A percentile compares a stretch with the other conserved stretches of the same genome.
Evolutionary conservation across 1,139 yeast species (phyloP).

Genomic region (Yamadazyma trypodendri): DNA sequence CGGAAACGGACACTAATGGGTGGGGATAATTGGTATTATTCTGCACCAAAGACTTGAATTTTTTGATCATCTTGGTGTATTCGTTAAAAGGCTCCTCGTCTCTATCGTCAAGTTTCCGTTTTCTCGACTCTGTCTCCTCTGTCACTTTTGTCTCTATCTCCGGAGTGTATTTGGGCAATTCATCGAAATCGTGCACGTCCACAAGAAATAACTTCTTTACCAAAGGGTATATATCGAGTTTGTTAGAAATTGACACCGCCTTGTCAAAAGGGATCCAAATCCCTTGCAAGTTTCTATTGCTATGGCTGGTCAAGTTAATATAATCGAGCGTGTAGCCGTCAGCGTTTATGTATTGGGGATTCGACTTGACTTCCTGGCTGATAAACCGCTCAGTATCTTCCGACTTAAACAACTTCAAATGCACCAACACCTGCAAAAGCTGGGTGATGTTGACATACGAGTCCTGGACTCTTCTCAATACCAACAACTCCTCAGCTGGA

Average conservation of each 20-base stretch:
- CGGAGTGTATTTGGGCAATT: slow-evolving; percentile 27
- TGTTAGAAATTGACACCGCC: slow-evolving; percentile 41
- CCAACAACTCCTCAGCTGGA: slow-evolving; percentile 15
- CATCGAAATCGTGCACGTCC: slow-evolving; percentile 48
- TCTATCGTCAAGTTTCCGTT: slow-evolving; percentile 1
- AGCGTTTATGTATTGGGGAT: slow-evolving; percentile 27
- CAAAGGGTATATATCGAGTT: slow-evolving; percentile 42
- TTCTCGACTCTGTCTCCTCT: not conserved
- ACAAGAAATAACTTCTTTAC: slow-evolving; percentile 40
- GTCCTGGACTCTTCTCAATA: slow-evolving; percentile 46
- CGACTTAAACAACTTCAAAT: slow-evolving; percentile 25
- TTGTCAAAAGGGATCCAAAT: slow-evolving; percentile 48
- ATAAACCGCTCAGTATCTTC: slow-evolving; percentile 31
- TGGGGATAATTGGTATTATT: slow-evolving; percentile 47
- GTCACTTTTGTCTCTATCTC: not conserved
- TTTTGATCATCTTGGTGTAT: slow-evolving; percentile 12
- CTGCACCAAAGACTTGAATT: slow-evolving; percentile 7
- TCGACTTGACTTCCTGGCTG: slow-evolving; percentile 33
- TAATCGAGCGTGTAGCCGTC: slow-evolving; percentile 25
- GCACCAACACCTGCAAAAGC: slow-evolving; percentile 32
- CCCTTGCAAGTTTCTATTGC: slow-evolving; percentile 29
- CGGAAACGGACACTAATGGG: slow-evolving; percentile 53
- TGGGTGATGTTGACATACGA: slow-evolving; percentile 44
- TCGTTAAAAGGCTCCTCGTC: not conserved
- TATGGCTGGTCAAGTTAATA: slow-evolving; percentile 31